Conservation (phyloP, 495 filamentous ascomycete species). For the Xylaria bambusicola region DNA sequence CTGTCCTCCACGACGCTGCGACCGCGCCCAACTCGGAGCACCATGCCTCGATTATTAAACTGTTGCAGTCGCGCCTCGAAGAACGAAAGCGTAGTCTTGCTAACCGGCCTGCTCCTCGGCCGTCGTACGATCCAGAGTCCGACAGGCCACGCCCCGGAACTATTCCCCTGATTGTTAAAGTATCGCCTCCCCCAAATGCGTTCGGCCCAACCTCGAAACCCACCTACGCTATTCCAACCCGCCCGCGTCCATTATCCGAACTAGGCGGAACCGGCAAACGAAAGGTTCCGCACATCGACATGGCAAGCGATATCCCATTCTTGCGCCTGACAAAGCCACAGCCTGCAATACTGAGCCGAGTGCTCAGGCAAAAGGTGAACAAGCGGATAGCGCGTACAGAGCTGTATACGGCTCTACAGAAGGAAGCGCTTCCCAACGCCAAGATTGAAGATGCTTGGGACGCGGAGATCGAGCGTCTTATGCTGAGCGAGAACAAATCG, state of each 20-base stretch:
- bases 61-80: slow-evolving; percentile 36
- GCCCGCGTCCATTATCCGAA: slow-evolving; percentile 44
- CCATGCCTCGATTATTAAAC: slow-evolving; percentile 33
- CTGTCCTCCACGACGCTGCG: slow-evolving; percentile 14
- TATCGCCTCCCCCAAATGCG: slow-evolving; percentile 27
- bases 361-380: slow-evolving; percentile 56
- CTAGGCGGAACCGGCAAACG: slow-evolving; percentile 53
- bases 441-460: slow-evolving; percentile 64
- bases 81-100: slow-evolving; percentile 30
- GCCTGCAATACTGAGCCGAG: slow-evolving; percentile 54
- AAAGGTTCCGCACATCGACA: slow-evolving; percentile 60
- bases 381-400: slow-evolving; percentile 39
- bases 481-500: slow-evolving; percentile 19
- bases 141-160: slow-evolving; percentile 22
- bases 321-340: slow-evolving; percentile 72
- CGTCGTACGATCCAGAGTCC: slow-evolving; percentile 3
- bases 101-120: slow-evolving; percentile 17
- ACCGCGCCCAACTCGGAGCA: slow-evolving; percentile 19
- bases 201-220: slow-evolving; percentile 37
- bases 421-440: slow-evolving; percentile 44
- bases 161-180: slow-evolving; percentile 35
- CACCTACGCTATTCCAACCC: slow-evolving; percentile 43
- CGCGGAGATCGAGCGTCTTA: slow-evolving; percentile 30
- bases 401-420: not conserved
- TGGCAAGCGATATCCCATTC: slow-evolving; percentile 64